These are phyloP conservation scores for Boletellus deceptivus DNA, from an alignment of 1,284 basidiomycete species.

Conservation along the genomic window DNA sequence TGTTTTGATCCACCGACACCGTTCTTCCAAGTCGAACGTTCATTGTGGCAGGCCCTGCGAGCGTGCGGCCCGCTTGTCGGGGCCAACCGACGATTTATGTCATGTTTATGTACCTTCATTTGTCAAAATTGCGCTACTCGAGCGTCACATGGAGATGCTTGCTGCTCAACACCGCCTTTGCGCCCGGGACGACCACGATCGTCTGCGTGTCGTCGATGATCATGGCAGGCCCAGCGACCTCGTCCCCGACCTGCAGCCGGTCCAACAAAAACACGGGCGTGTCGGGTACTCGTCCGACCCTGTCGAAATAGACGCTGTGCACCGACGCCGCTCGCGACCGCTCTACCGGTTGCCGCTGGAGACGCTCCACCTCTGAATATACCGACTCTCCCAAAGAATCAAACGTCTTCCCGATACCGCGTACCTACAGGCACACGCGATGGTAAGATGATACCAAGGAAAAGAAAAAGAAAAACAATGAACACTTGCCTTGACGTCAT, in stretches of 20 bases:
- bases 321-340: constrained; percentile 46
- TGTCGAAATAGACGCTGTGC: constrained; percentile 79
- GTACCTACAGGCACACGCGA: constrained; percentile 38
- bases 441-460: background rate
- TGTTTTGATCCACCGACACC: no score
- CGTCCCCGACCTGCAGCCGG: constrained; percentile 65
- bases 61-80: no score
- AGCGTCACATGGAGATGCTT: constrained; percentile 74
- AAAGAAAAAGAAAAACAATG: no score
- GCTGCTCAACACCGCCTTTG: constrained; percentile 63
- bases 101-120: no score
- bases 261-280: constrained; percentile 81
- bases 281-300: constrained; percentile 65
- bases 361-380: constrained; percentile 63
- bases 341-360: constrained; percentile 44
- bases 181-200: constrained; percentile 75
- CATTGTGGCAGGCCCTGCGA: no score
- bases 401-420: constrained; percentile 88
- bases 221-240: constrained; percentile 80
- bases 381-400: constrained; percentile 79
- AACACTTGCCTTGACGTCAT: constrained; percentile 79
- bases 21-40: no score
- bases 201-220: constrained; percentile 93
- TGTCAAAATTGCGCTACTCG: constrained; percentile 17
- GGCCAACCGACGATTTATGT: no score